Base-by-base conservation (phyloP, 2,329 filamentous ascomycete genomes). In the Xylariaceae sp. region DNA sequence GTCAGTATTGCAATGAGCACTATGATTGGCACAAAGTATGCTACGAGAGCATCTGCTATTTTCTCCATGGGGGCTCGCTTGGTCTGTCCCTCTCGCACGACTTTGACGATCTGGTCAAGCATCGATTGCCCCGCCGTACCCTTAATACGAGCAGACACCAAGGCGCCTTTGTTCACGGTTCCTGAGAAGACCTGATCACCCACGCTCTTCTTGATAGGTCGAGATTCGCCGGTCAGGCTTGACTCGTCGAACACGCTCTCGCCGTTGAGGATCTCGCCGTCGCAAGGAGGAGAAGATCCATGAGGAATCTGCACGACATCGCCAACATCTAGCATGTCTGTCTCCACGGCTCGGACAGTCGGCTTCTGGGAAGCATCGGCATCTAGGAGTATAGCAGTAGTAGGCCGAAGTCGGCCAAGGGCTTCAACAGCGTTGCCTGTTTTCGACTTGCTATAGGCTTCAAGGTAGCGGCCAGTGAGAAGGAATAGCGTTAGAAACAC, bases 401-500 rank as follows among this genome's bases (percentile, higher is more conserved):
- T 84, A 0, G 91, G 90, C 14, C 89, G 80, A 31, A 96, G 76
- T 54, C 86, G 89, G 2, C 86, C 85, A 5, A 96, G 74, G 53
- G 87, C 83, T 32, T 87, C 83, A 2, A 96, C 86, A 1, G 91
- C 91, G 65, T 95, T 87, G 1, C 90, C 90, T 0, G 91, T 90
- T 62, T 87, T 92, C 0, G 90, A 86, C 69, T 96, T 96, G 75
- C 88, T 95, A 71, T 94, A 95, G 1, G 89, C 85, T 71, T 96
- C 92, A 11, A 91, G 82, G 42, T 87, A 77, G n/a, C 86, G 76
- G 1, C 85, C 85, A 31, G 77, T 67, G 1, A 96, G 81, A 18
- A 96, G 78, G 65, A 96, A 96, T 55, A 96, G 77, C 0, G 91
- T 96, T 49, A 96, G 68, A 55, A 96, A 96, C 2, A 96, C 88